phyloP scores from a whole-genome alignment of 1,284 basidiomycete genomes.

The Ceratobasidium sp. region DNA sequence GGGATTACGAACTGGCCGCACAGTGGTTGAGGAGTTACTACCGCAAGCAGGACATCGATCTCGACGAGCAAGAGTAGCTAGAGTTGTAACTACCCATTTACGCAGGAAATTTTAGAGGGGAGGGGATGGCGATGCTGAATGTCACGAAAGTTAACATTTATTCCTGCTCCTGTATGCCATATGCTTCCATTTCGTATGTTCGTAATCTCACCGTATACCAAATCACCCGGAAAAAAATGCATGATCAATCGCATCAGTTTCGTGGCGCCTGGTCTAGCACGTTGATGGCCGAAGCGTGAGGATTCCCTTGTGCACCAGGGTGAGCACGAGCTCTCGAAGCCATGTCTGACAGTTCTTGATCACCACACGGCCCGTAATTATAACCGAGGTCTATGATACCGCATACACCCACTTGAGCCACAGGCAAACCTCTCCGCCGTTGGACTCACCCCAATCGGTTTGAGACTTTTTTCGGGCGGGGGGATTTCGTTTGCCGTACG shows the following conservation, averaged over 20 bases:
- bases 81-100: not conserved
- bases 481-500: not conserved
- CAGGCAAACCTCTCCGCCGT: too few relatives aligned
- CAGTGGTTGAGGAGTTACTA: slow-evolving; percentile 61
- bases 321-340: slow-evolving; percentile 9
- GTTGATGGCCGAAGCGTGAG: not conserved
- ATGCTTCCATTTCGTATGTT: not conserved
- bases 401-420: not conserved
- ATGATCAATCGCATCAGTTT: not conserved
- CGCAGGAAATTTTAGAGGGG: too few relatives aligned
- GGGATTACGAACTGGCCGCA: slow-evolving; percentile 64
- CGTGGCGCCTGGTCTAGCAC: not conserved
- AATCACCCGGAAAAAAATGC: too few relatives aligned
- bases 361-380: slow-evolving; percentile 9
- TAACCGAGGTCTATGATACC: not conserved
- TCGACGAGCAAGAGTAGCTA: slow-evolving; percentile 38
- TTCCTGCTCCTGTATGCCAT: not conserved
- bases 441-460: slow-evolving; percentile 5
- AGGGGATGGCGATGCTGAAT: too few relatives aligned
- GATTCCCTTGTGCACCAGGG: not conserved
- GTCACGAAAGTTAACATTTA: not conserved
- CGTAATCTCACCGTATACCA: not conserved
- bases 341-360: slow-evolving; percentile 28
- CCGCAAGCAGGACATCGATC: slow-evolving; percentile 42
- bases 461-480: slow-evolving; percentile 9